A percentile compares a stretch with the other conserved stretches of the same genome.
Evolutionary conservation across 1,284 basidiomycete genomes (phyloP).

Genomic region (Sporisorium scitamineum): DNA sequence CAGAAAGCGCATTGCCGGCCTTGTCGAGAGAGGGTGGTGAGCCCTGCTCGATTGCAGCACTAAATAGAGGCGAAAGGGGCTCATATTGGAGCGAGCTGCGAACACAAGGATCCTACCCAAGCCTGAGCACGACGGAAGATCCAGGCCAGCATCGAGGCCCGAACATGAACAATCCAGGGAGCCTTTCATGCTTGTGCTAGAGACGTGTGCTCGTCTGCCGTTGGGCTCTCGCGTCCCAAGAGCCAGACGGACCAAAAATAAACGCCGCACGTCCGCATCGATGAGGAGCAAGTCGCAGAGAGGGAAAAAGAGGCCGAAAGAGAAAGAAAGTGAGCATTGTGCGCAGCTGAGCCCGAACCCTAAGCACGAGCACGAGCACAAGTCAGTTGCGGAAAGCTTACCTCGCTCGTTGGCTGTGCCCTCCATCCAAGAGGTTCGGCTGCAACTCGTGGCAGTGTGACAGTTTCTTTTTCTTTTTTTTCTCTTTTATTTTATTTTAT

Average conservation of each 20-base stretch:
- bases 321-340: not conserved
- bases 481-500: not conserved
- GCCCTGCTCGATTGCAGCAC: too few species aligned
- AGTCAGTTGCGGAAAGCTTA: slow-evolving; percentile 6
- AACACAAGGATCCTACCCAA: not conserved
- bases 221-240: not conserved
- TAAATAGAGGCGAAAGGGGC: too few species aligned
- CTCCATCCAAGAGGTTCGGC: not conserved
- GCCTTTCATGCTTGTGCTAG: not conserved
- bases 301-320: not conserved
- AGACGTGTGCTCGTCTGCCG: not conserved
- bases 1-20: not conserved
- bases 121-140: not conserved
- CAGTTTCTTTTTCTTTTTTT: not conserved
- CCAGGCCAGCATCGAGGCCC: not conserved
- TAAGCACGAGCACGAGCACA: not conserved
- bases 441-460: not conserved
- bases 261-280: not conserved
- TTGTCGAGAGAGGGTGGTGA: not conserved
- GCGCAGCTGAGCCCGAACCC: not conserved
- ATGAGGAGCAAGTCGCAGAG: not conserved
- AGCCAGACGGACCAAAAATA: not conserved
- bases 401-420: slow-evolving; percentile 8
- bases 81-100: not conserved
- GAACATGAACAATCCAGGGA: not conserved